Conservation (phyloP, 2,329 filamentous ascomycete genomes). For the Colletotrichum siamense region DNA sequence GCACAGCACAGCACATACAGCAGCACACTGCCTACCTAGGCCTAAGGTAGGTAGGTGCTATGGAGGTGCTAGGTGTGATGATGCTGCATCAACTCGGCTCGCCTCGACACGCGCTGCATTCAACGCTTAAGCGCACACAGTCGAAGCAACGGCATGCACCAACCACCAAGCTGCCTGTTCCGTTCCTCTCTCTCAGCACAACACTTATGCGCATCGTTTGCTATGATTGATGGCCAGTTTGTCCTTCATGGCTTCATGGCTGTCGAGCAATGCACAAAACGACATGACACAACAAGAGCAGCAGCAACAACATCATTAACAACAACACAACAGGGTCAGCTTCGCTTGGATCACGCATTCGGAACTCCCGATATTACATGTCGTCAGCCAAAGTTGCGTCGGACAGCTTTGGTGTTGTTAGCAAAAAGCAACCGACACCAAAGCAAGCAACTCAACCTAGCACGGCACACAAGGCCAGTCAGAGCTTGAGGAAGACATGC, state of each 20-base stretch:
- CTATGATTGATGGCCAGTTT: neutral
- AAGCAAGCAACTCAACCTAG: neutral
- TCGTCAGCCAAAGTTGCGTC: neutral
- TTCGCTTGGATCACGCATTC: neutral
- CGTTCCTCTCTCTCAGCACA: neutral
- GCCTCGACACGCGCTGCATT: neutral
- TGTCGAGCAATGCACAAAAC: neutral
- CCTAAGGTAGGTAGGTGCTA: too few relatives aligned
- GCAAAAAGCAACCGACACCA: neutral
- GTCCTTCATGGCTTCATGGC: neutral
- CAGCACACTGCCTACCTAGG: too few relatives aligned
- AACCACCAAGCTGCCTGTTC: neutral
- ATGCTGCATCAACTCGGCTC: neutral
- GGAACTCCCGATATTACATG: neutral
- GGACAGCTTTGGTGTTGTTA: neutral
- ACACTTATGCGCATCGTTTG: neutral
- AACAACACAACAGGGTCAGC: neutral
- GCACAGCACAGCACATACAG: neutral
- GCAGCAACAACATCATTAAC: too few relatives aligned
- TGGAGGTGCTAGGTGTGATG: neutral
- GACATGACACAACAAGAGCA: neutral
- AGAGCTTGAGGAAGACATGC: neutral
- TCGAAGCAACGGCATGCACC: constrained; percentile 2
- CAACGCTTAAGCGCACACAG: neutral
- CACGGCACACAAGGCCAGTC: neutral